Percentiles rank a stretch among this genome's conserved stretches.
Conservation (phyloP, 495 filamentous ascomycete genomes). For the Letharia columbiana region DNA sequence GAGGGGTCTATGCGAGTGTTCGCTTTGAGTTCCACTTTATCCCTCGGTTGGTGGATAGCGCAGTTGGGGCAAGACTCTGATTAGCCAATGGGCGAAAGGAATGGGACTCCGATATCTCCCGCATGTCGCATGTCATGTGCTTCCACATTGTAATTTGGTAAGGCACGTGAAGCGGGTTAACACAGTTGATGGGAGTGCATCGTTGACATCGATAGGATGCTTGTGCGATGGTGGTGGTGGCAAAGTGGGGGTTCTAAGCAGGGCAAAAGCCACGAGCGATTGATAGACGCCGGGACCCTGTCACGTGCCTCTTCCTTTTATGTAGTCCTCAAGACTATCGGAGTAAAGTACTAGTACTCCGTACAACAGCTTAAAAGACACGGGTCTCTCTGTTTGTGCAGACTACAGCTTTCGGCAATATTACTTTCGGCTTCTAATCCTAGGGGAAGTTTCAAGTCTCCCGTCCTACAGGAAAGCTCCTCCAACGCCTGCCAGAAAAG, state of each 20-base stretch:
- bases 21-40: conserved; percentile 8
- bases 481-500: conserved; percentile 6
- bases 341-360: no score
- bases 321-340: background rate
- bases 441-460: background rate
- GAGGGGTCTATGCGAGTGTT: conserved; percentile 4
- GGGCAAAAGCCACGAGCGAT: background rate
- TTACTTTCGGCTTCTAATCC: conserved; percentile 14
- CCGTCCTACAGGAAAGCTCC: conserved; percentile 5
- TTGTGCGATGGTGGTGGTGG: background rate
- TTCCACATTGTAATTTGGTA: background rate
- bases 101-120: conserved; percentile 9
- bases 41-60: conserved; percentile 15
- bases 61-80: background rate
- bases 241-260: background rate
- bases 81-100: conserved; percentile 13
- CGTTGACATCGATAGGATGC: background rate
- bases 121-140: conserved; percentile 14
- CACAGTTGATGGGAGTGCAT: background rate
- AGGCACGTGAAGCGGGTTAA: background rate
- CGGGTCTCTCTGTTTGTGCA: background rate
- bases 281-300: background rate
- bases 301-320: background rate
- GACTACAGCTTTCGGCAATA: background rate
- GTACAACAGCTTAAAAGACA: background rate